Percentiles rank a stretch among this genome's conserved stretches.
Conservation (phyloP, 805 yeast species). For the Saccharomyces kudriavzevii region DNA sequence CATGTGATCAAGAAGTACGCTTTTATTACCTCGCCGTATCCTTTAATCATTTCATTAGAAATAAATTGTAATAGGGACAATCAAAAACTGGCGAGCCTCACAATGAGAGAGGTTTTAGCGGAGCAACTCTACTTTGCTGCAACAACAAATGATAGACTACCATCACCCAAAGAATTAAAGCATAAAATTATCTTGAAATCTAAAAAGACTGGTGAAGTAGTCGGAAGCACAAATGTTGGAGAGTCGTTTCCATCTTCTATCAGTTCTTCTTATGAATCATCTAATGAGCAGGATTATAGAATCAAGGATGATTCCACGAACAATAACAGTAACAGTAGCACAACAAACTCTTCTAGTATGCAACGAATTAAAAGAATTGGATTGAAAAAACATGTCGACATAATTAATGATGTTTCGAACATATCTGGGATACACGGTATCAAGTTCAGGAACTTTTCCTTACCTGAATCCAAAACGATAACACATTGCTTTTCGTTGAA, state of each 20-base stretch:
- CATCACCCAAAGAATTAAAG: slow-evolving; percentile 66
- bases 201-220: slow-evolving; percentile 40
- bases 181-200: slow-evolving; percentile 72
- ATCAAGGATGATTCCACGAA: slow-evolving; percentile 11
- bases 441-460: slow-evolving; percentile 71
- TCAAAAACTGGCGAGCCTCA: slow-evolving; percentile 51
- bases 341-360: slow-evolving; percentile 3
- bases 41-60: slow-evolving; percentile 80
- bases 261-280: slow-evolving; percentile 29
- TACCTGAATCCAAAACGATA: slow-evolving; percentile 73
- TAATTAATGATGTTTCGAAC: slow-evolving; percentile 18
- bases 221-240: too few species aligned
- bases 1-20: slow-evolving; percentile 75
- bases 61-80: slow-evolving; percentile 63
- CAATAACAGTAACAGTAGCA: neutral
- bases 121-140: slow-evolving; percentile 38
- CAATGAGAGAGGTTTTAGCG: slow-evolving; percentile 51
- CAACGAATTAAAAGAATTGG: slow-evolving; percentile 30
- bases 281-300: slow-evolving; percentile 17
- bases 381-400: slow-evolving; percentile 18
- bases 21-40: slow-evolving; percentile 78
- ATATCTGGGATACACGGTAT: slow-evolving; percentile 48
- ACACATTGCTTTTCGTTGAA: slow-evolving; percentile 84
- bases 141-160: slow-evolving; percentile 33
- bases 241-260: slow-evolving; percentile 19